Percentiles rank a stretch among this genome's conserved stretches.
phyloP scores from a whole-genome alignment of 1,284 basidiomycete genomes.

The Cyathus pygmaeus region DNA sequence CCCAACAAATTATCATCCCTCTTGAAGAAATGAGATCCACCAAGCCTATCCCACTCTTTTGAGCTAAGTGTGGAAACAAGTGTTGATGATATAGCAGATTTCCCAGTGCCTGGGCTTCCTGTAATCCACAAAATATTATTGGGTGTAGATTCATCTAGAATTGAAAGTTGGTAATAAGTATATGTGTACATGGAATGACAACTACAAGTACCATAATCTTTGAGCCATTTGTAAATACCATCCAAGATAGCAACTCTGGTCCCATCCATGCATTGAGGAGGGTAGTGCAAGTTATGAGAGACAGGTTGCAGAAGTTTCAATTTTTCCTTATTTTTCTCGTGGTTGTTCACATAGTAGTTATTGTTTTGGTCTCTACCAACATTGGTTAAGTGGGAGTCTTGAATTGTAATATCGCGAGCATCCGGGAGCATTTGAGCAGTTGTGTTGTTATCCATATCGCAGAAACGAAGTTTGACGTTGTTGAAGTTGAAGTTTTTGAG shows the following conservation, averaged over 20 bases:
- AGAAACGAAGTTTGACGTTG: too few species aligned
- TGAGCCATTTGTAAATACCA: not conserved
- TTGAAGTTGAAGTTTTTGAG: too few species aligned
- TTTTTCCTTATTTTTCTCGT: not conserved
- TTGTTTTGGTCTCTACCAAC: too few species aligned
- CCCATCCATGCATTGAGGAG: not conserved
- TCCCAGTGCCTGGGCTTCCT: conserved; percentile 2
- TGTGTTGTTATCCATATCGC: too few species aligned
- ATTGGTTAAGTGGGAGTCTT: too few species aligned
- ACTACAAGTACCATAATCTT: not conserved
- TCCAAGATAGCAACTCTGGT: not conserved
- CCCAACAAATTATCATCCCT: not conserved
- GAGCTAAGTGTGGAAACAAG: not conserved
- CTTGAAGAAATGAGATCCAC: not conserved
- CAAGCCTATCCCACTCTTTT: not conserved
- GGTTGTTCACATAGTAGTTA: too few species aligned
- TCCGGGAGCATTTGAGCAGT: too few species aligned
- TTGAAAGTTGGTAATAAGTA: not conserved
- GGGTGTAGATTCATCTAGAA: not conserved
- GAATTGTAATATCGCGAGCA: too few species aligned
- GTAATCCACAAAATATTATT: not conserved
- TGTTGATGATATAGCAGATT: conserved; percentile 8
- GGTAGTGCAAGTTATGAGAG: not conserved
- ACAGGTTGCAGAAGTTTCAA: not conserved
- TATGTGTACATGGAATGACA: not conserved